phyloP scores from a whole-genome alignment of 331 rosid species.

The Saraca asoca region DNA sequence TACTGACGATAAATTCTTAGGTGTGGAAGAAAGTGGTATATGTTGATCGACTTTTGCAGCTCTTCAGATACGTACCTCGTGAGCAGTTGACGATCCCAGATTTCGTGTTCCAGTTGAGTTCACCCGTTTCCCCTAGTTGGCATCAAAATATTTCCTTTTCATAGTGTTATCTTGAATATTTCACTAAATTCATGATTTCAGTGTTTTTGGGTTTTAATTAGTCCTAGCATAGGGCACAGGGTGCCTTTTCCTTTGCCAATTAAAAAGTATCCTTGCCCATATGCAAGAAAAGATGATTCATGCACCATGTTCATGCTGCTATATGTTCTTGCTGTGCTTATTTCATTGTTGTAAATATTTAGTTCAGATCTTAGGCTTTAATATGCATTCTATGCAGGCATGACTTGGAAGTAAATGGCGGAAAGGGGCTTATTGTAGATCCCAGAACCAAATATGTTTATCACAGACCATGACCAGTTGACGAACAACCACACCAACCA shows the following conservation, averaged over 20 bases:
- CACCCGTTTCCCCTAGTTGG: conserved; percentile 25
- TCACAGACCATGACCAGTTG: conserved; percentile 65
- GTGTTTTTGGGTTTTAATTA: too few species aligned
- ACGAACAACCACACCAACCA: conserved; percentile 27
- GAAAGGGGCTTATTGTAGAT: conserved; percentile 90
- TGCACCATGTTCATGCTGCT: background rate
- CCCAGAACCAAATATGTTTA: conserved; percentile 90
- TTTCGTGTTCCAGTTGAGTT: conserved; percentile 91
- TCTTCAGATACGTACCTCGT: conserved; percentile 89
- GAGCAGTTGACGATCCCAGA: conserved; percentile 98
- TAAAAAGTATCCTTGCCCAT: too few species aligned
- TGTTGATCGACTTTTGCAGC: conserved; percentile 83
- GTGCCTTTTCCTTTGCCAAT: too few species aligned
- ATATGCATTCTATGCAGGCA: conserved; percentile 61
- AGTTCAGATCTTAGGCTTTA: conserved; percentile 16
- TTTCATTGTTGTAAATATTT: too few species aligned
- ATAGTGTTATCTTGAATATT: too few species aligned
- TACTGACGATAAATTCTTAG: conserved; percentile 39
- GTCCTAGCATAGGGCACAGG: too few species aligned
- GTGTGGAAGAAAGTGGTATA: conserved; percentile 98
- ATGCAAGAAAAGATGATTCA: too few species aligned
- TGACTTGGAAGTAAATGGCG: conserved; percentile 96
- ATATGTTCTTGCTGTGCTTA: too few species aligned
- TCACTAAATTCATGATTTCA: too few species aligned
- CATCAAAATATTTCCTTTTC: conserved; percentile 14